Base-by-base conservation (phyloP, 257 asterid species). In the Solanum appendiculatum region DNA sequence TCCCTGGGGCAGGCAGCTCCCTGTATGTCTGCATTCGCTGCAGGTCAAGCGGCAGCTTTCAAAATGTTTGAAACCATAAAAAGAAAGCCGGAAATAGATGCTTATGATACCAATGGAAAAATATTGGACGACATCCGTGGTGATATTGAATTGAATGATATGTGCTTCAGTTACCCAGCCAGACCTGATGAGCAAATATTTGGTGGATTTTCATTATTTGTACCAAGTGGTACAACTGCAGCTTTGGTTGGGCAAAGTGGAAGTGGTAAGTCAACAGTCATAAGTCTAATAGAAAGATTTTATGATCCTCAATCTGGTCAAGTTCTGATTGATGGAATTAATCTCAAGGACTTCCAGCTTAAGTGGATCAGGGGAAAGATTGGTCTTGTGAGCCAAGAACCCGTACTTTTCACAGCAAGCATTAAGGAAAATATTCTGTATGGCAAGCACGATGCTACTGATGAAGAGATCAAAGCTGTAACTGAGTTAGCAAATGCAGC, bases 191-290 rank as follows among this genome's bases (percentile, higher is more conserved):
- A 96, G 87, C 91, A 84, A 42, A 92, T 96, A 64, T 96, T 96
- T 86, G 87, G 89, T 42, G 97, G 96, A 16, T 94, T 96, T 89
- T 94, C 97, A 34, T 86, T 94, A 37, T 87, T 21, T 82, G 93
- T 96, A 83, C 91, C 95, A 5, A 91, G 89, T 12, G 98, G 96
- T 39, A 91, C 95, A n/a, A 94, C 98, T 11, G 92, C 97, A 1
- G 98, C 98, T 3, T 90, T 96, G 92, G 98, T 96, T 68, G 98
- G 98, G 18, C 97, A 94, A 86, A 96, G 98, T 73, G 98, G 98
- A 70, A 94, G 98, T 58, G 98, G 98, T 40, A 96, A 96, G 86
- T 96, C 98, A 7, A 96, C 98, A 1, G 98, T 94, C 74, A 89
- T 94, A 72, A 94, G 97, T 86, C 87, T 96, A 89, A 89, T 94